phyloP scores from a whole-genome alignment of 352 stramenopile genomes.

The Phytopythium delawarense region DNA sequence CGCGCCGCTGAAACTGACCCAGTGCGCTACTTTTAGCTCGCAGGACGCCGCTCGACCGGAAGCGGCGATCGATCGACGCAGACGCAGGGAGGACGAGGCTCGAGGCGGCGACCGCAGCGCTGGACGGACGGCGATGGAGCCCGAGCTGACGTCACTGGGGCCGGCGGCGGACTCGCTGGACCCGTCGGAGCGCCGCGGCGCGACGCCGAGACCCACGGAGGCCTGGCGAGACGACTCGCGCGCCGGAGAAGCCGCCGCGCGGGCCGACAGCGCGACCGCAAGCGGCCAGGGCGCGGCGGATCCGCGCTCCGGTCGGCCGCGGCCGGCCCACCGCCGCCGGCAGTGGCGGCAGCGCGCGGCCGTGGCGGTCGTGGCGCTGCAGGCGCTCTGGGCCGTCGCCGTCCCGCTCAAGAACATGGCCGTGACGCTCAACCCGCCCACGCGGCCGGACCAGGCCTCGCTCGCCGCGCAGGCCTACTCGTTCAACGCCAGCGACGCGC shows the following conservation, averaged over 20 bases:
- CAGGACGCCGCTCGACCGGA: too few species aligned
- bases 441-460: slow-evolving; percentile 16
- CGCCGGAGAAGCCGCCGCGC: neutral
- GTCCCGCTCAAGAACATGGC: slow-evolving; percentile 42
- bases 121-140: neutral
- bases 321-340: neutral
- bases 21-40: too few species aligned
- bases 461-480: slow-evolving; percentile 2
- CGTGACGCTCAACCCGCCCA: slow-evolving; percentile 28
- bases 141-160: slow-evolving; percentile 6
- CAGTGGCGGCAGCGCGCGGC: neutral
- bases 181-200: neutral
- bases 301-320: neutral
- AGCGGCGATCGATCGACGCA: too few species aligned
- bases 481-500: slow-evolving; percentile 7
- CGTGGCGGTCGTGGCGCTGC: slow-evolving; percentile 19
- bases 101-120: too few species aligned
- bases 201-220: slow-evolving; percentile 1
- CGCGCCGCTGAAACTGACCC: too few species aligned
- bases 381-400: slow-evolving; percentile 30
- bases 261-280: neutral
- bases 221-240: slow-evolving; percentile 3
- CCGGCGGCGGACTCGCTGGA: neutral
- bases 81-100: too few species aligned
- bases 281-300: neutral